Percentiles rank a stretch among this genome's conserved stretches.
These are phyloP conservation scores for Roridomyces roridus DNA, from an alignment of 768 basidiomycete species.

Conservation along the genomic window DNA sequence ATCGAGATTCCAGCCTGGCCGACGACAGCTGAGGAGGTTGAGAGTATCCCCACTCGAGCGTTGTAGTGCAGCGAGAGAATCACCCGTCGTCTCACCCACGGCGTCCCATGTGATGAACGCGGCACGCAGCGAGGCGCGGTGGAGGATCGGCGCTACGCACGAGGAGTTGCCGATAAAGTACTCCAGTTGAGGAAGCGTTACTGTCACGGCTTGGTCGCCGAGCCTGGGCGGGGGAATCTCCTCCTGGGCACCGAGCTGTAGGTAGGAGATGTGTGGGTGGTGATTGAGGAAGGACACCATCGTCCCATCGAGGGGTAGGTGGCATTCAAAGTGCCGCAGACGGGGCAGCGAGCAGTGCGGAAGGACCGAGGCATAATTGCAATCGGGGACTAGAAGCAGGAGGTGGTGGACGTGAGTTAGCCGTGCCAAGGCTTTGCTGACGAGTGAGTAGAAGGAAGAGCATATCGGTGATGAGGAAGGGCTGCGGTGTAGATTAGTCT, in stretches of 20 bases:
- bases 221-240: not conserved
- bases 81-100: slow-evolving; percentile 34
- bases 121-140: slow-evolving; percentile 36
- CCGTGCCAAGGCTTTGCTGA: slow-evolving; percentile 34
- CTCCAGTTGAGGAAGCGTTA: slow-evolving; percentile 39
- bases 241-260: slow-evolving; percentile 38
- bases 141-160: slow-evolving; percentile 35
- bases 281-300: slow-evolving; percentile 42
- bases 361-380: slow-evolving; percentile 32
- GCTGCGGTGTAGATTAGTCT: slow-evolving; percentile 24
- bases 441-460: slow-evolving; percentile 36
- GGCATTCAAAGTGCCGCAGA: slow-evolving; percentile 43
- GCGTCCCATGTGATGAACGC: slow-evolving; percentile 45
- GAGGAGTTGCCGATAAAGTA: slow-evolving; percentile 44
- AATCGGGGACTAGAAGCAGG: slow-evolving; percentile 38
- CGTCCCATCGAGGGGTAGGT: slow-evolving; percentile 35
- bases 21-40: slow-evolving; percentile 41
- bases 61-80: slow-evolving; percentile 38
- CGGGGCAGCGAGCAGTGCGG: slow-evolving; percentile 30
- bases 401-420: slow-evolving; percentile 37
- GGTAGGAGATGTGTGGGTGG: slow-evolving; percentile 39
- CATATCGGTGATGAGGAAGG: slow-evolving; percentile 28
- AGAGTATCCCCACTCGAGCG: slow-evolving; percentile 39
- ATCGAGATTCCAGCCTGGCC: slow-evolving; percentile 48
- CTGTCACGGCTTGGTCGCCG: slow-evolving; percentile 24